Base-by-base conservation (phyloP, 2,329 filamentous ascomycete genomes). In the Aspergillus hortae region DNA sequence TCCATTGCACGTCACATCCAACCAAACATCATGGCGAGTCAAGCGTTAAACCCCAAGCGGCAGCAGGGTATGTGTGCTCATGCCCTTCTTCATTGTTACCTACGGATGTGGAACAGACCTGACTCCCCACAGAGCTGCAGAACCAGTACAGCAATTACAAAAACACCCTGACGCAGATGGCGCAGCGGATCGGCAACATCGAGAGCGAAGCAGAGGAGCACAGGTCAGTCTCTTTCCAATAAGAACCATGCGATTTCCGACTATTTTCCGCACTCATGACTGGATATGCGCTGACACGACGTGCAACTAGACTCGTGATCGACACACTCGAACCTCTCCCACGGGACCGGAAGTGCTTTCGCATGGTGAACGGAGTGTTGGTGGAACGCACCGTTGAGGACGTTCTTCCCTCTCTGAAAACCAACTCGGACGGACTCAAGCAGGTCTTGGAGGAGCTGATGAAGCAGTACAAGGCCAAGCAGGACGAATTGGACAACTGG, bases 151-250 rank as follows among this genome's bases (percentile, higher is more conserved):
- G 73, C 38, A 79, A 73, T 59, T 79, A 82, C 78, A 87, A 86
- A 66, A 85, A 82, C 65, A 84, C 79, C 32, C 82, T 99, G 53
- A 92, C 97, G 74, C 89, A 94, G 67, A 85, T 99, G 65, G 94
- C 94, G 27, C 87, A 91, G 67, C 97, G 96, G 73, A 96, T 99
- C 62, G 94, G 94, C 38, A 92, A 97, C 68, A 92, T 99, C 51
- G 94, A 99, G 76, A 90, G 96, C 71, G 94, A 97, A 71, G 87
- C 89, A 17, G 94, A 99, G 73, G 94, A 99, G 72, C 94, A 99
- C 80, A 97, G 96, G 94, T 97, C 76, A 70, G 87, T 73, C 54
- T 4, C 21, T 4, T 2, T 48, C 7, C 19, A 38, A 19, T 27
- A 12, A 17, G 12, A 2, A 35, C 4, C 27, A 44, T 14, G 5